Percentiles rank a stretch among this genome's conserved stretches.
These are phyloP conservation scores for Peniophora sp. DNA, from an alignment of 1,284 basidiomycete species.

Conservation along the genomic window DNA sequence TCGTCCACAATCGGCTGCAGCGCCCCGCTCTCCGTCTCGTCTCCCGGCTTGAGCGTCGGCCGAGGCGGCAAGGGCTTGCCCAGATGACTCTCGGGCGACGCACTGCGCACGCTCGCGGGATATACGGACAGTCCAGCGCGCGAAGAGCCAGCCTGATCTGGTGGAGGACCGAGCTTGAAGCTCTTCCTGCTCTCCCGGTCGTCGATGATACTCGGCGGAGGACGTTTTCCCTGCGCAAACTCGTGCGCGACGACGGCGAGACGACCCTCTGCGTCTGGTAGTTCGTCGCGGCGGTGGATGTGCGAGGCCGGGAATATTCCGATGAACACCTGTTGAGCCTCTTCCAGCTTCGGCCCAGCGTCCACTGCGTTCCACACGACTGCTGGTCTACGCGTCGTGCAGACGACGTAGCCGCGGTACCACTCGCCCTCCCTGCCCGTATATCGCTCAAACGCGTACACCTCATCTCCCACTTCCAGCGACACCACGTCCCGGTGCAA, in stretches of 20 bases:
- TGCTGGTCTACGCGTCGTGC: constrained; percentile 64
- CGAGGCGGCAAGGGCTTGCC: constrained; percentile 81
- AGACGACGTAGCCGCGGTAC: constrained; percentile 91
- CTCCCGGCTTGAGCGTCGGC: constrained; percentile 87
- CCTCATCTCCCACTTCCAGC: constrained; percentile 88
- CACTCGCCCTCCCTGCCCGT: constrained; percentile 69
- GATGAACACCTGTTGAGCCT: constrained; percentile 84
- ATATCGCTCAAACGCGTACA: constrained; percentile 93
- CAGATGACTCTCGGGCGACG: constrained; percentile 58
- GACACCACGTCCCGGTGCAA: constrained; percentile 71
- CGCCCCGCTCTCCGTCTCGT: constrained; percentile 80
- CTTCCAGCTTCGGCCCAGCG: constrained; percentile 54
- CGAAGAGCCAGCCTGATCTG: constrained; percentile 63
- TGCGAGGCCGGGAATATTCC: constrained; percentile 94
- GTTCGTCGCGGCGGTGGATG: constrained; percentile 82
- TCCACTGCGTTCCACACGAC: constrained; percentile 51
- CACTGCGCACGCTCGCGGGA: constrained; percentile 56
- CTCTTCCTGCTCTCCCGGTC: constrained; percentile 64
- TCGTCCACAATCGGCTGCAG: constrained; percentile 92
- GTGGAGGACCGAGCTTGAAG: constrained; percentile 64
- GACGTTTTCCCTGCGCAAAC: constrained; percentile 29
- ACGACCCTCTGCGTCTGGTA: constrained; percentile 84
- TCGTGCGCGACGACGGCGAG: constrained; percentile 63
- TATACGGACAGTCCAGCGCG: constrained; percentile 65
- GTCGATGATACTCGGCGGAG: constrained; percentile 64